Conservation (phyloP, 495 filamentous ascomycete genomes). For the Bacidia gigantensis region DNA sequence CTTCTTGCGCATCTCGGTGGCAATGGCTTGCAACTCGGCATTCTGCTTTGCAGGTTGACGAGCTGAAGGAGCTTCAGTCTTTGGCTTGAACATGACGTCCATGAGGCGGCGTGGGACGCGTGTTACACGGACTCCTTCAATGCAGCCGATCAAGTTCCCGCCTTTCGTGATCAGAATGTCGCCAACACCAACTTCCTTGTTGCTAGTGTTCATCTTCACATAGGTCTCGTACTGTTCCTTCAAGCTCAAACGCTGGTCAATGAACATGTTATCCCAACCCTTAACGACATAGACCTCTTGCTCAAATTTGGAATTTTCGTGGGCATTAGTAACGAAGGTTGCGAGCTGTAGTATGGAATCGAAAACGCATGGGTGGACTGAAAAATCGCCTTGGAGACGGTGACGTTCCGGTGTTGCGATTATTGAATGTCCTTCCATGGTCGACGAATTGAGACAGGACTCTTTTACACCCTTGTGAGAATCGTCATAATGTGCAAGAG, state of each 20-base stretch:
- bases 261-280: conserved; percentile 30
- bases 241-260: conserved; percentile 15
- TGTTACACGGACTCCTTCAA: conserved; percentile 24
- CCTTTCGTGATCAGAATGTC: conserved; percentile 41
- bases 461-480: conserved; percentile 28
- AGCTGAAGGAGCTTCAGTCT: too few relatives aligned
- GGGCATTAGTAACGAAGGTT: conserved; percentile 43
- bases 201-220: conserved; percentile 30
- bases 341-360: conserved; percentile 36
- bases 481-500: conserved; percentile 23
- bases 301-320: conserved; percentile 32
- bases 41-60: too few relatives aligned
- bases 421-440: conserved; percentile 25
- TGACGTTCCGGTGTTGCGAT: conserved; percentile 28
- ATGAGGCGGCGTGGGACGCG: conserved; percentile 22
- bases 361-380: conserved; percentile 30
- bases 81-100: neutral
- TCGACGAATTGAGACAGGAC: conserved; percentile 21
- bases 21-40: conserved; percentile 14
- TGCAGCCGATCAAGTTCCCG: conserved; percentile 26
- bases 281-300: conserved; percentile 32
- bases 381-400: conserved; percentile 30
- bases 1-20: too few relatives aligned
- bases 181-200: conserved; percentile 32
- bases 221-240: conserved; percentile 27